Base-by-base conservation (phyloP, 1,139 yeast species). In the Saccharomyces hybrid region DNA sequence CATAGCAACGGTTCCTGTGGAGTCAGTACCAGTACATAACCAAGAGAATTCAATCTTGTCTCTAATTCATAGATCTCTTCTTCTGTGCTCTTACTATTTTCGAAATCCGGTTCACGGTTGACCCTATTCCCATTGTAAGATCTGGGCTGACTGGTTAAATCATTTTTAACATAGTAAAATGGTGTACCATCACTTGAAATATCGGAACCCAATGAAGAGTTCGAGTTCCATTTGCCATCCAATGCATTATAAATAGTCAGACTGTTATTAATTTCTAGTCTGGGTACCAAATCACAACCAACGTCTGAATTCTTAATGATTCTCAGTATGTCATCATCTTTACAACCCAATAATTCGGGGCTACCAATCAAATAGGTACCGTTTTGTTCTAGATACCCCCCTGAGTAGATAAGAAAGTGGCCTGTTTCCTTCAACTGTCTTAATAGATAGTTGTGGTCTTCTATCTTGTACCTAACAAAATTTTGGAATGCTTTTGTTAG, bases 1-100 rank as follows among this genome's bases (percentile, higher is more conserved):
- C 98, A 91, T 29, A 88, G 82, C 67, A 91, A 79, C 0, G 97
- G 95, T 64, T 88, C 88, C 12, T 85, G 80, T 1, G 96, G 93
- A 64, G 88, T 84, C 24, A 90, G 73, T 0, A 91, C 85, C 38
- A 91, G 65, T 14, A 90, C 79, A 62, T 89, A 89, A 0, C 88
- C 84, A 54, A 73, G 69, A 21, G 68, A 62, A 54, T 67, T 67
- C 44, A 69, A 54, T 54, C 63, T 64, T 19, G 55, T 44, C 51
- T 67, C 71, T 12, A 67, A 52, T 42, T 61, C 64, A 31, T 59
- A 49, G 14, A 67, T 42, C 46, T 68, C 72, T 16, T 75, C 78
- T 31, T 71, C 71, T n/a, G 70, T 72, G 19, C 71, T 73, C 52
- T 68, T 71, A 48, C 57, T 60, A 21, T 60, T 59, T 28, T 62